Conservation (phyloP, 805 yeast species). For the Kuraishia piskuri region DNA sequence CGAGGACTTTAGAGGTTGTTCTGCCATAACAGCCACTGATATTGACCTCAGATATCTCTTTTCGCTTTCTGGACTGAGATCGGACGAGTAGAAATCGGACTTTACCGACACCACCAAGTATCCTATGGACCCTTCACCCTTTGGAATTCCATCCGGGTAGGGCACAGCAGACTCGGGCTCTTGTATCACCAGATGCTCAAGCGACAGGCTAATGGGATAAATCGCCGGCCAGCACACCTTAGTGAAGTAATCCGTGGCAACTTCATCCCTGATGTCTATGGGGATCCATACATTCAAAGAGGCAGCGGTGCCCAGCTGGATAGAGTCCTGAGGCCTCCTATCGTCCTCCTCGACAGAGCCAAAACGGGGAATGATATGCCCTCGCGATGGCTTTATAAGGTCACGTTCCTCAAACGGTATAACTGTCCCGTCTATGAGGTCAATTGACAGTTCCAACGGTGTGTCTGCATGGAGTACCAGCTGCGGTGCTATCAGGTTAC, state of each 20-base stretch:
- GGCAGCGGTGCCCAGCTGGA: not conserved
- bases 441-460: not conserved
- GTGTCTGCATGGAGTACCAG: not conserved
- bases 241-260: not conserved
- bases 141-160: too few relatives aligned
- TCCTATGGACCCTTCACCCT: not conserved
- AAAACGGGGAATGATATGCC: not conserved
- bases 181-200: not conserved
- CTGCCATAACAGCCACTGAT: not conserved
- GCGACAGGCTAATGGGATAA: not conserved
- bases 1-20: not conserved
- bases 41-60: not conserved
- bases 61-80: not conserved
- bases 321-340: not conserved
- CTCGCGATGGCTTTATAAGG: not conserved
- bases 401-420: not conserved
- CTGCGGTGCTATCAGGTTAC: not conserved
- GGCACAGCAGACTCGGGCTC: not conserved
- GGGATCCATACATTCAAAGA: not conserved
- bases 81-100: not conserved
- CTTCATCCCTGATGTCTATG: not conserved
- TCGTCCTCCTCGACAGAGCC: not conserved
- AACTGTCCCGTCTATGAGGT: not conserved
- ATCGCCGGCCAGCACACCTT: not conserved
- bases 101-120: not conserved